These are phyloP conservation scores for Wickerhamiella azyma DNA, from an alignment of 805 yeast species.

Conservation along the genomic window DNA sequence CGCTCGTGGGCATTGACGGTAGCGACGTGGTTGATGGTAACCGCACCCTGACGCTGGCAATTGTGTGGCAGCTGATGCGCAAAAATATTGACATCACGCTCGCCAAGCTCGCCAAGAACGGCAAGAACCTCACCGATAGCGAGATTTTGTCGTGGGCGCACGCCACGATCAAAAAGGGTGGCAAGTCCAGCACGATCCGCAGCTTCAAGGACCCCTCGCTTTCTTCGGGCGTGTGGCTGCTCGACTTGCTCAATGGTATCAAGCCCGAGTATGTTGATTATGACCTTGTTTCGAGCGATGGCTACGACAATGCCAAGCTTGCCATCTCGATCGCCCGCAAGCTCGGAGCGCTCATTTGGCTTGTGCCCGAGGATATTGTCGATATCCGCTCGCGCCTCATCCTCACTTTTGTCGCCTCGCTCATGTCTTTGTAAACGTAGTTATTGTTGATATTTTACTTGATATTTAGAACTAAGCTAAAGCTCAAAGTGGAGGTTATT, in stretches of 20 bases:
- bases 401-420: slow-evolving; percentile 85
- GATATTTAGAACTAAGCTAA: too few relatives aligned
- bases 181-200: slow-evolving; percentile 56
- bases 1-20: slow-evolving; percentile 95
- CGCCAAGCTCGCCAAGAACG: slow-evolving; percentile 53
- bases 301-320: slow-evolving; percentile 85
- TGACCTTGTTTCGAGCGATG: slow-evolving; percentile 78
- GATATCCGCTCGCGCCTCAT: slow-evolving; percentile 92
- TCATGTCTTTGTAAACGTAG: slow-evolving; percentile 50
- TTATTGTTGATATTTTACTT: neutral
- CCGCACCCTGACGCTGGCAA: slow-evolving; percentile 73
- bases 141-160: slow-evolving; percentile 95
- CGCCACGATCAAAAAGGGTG: slow-evolving; percentile 71
- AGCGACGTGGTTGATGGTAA: slow-evolving; percentile 93
- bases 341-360: slow-evolving; percentile 94
- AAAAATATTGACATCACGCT: slow-evolving; percentile 82
- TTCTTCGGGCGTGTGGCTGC: slow-evolving; percentile 63
- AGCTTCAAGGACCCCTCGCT: slow-evolving; percentile 75
- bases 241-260: slow-evolving; percentile 82
- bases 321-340: slow-evolving; percentile 98
- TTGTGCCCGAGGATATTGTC: slow-evolving; percentile 98
- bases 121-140: slow-evolving; percentile 62
- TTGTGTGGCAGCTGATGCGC: slow-evolving; percentile 98
- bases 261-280: slow-evolving; percentile 98
- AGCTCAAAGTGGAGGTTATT: neutral